These are phyloP conservation scores for Protomyces inouyei DNA, from an alignment of 1,139 yeast genomes.

Conservation along the genomic window DNA sequence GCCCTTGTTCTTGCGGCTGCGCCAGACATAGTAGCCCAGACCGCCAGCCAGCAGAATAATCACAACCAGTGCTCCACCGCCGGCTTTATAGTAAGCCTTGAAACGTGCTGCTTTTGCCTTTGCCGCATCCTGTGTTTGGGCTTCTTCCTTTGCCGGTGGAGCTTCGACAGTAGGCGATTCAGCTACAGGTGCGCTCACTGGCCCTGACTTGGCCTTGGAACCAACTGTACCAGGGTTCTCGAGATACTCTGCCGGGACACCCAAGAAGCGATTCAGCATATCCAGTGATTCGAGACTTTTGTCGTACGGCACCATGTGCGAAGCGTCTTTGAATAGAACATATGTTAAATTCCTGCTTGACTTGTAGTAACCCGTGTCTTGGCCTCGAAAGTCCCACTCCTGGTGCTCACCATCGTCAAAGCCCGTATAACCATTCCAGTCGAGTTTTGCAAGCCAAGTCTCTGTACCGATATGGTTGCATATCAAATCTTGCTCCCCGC, in stretches of 20 bases:
- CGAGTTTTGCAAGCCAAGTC: conserved; percentile 54
- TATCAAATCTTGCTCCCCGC: conserved; percentile 83
- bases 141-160: background rate
- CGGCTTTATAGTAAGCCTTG: conserved; percentile 43
- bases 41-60: conserved; percentile 37
- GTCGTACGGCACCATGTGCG: conserved; percentile 96
- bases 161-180: background rate
- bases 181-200: background rate
- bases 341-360: conserved; percentile 69
- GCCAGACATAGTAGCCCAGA: conserved; percentile 35
- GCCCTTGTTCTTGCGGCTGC: conserved; percentile 24
- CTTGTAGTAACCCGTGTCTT: conserved; percentile 38
- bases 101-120: conserved; percentile 38
- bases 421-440: conserved; percentile 66
- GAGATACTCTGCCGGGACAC: conserved; percentile 31
- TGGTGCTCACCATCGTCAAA: conserved; percentile 41
- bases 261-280: conserved; percentile 44
- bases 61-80: conserved; percentile 41
- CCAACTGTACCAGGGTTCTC: conserved; percentile 26
- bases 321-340: conserved; percentile 65
- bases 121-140: conserved; percentile 1
- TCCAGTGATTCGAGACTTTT: conserved; percentile 66
- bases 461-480: conserved; percentile 81
- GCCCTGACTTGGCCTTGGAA: background rate
- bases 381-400: conserved; percentile 37